Conservation (phyloP, 1,284 basidiomycete species). For the Puccinia triticina region DNA sequence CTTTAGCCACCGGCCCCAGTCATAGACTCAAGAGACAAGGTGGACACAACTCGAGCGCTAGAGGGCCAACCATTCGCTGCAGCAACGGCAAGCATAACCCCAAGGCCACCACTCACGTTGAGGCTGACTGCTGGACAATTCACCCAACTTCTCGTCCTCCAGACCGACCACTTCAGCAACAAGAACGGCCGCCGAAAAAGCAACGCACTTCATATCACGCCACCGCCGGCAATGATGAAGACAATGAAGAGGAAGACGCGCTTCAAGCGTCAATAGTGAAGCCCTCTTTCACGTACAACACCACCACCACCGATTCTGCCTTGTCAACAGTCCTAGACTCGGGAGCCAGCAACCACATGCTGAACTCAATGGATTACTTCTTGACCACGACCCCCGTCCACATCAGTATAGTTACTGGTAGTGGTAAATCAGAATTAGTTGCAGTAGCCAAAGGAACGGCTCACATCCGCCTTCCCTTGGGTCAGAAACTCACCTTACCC, state of each 20-base stretch:
- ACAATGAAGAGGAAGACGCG: too few relatives aligned
- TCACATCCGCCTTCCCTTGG: neutral
- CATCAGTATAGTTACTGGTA: neutral
- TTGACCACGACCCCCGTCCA: neutral
- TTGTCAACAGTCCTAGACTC: neutral
- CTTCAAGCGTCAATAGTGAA: neutral
- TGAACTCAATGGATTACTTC: neutral
- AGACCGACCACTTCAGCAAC: too few relatives aligned
- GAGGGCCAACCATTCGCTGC: neutral
- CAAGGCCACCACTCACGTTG: neutral
- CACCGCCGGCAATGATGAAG: neutral
- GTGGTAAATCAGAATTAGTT: neutral
- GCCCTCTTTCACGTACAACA: too few relatives aligned
- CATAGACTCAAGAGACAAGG: too few relatives aligned
- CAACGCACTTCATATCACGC: neutral
- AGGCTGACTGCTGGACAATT: too few relatives aligned
- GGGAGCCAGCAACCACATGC: constrained; percentile 10
- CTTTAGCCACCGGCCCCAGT: neutral
- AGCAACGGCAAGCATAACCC: neutral
- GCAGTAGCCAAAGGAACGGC: neutral
- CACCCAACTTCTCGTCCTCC: too few relatives aligned
- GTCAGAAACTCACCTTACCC: neutral
- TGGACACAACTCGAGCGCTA: too few relatives aligned
- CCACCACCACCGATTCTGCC: too few relatives aligned
- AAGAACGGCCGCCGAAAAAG: neutral